Evolutionary conservation across 768 basidiomycete genomes (phyloP).

Genomic region (Pulveroboletus ravenelii): DNA sequence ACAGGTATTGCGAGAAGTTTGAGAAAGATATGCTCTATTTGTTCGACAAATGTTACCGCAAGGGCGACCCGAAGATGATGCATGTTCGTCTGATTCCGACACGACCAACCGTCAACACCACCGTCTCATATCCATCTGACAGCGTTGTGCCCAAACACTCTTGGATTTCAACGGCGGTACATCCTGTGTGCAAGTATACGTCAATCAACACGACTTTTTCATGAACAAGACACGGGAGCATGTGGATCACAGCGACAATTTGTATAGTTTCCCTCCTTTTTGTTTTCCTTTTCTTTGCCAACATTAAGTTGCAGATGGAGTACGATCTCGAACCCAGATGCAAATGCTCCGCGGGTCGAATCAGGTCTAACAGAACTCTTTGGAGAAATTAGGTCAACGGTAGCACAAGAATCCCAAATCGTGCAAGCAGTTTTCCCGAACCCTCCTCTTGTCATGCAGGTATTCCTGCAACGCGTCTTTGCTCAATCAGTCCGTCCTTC

Average conservation of each 20-base stretch:
- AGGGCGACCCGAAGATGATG: slow-evolving; percentile 99
- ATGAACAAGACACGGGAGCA: slow-evolving; percentile 83
- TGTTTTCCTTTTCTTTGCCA: background rate
- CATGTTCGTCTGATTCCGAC: slow-evolving; percentile 53
- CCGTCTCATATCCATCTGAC: slow-evolving; percentile 10
- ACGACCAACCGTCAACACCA: slow-evolving; percentile 1
- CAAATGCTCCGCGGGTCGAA: slow-evolving; percentile 71
- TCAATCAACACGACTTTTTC: slow-evolving; percentile 99
- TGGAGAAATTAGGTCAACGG: slow-evolving; percentile 82
- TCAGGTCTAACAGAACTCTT: slow-evolving; percentile 76
- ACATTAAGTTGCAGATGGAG: slow-evolving; percentile 60
- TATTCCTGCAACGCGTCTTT: slow-evolving; percentile 95
- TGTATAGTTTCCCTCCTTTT: slow-evolving; percentile 46
- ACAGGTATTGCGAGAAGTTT: slow-evolving; percentile 97
- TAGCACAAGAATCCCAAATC: slow-evolving; percentile 94
- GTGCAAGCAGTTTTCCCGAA: slow-evolving; percentile 99
- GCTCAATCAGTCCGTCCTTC: slow-evolving; percentile 78
- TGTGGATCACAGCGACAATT: slow-evolving; percentile 48
- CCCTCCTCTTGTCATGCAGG: slow-evolving; percentile 94
- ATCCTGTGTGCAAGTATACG: slow-evolving; percentile 96
- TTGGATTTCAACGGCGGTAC: slow-evolving; percentile 97
- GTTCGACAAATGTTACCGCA: slow-evolving; percentile 93
- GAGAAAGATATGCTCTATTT: slow-evolving; percentile 97
- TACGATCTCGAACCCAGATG: slow-evolving; percentile 72
- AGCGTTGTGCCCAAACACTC: slow-evolving; percentile 97